phyloP scores from a whole-genome alignment of 169 alveolate species.

The Besnoitia besnoiti region DNA sequence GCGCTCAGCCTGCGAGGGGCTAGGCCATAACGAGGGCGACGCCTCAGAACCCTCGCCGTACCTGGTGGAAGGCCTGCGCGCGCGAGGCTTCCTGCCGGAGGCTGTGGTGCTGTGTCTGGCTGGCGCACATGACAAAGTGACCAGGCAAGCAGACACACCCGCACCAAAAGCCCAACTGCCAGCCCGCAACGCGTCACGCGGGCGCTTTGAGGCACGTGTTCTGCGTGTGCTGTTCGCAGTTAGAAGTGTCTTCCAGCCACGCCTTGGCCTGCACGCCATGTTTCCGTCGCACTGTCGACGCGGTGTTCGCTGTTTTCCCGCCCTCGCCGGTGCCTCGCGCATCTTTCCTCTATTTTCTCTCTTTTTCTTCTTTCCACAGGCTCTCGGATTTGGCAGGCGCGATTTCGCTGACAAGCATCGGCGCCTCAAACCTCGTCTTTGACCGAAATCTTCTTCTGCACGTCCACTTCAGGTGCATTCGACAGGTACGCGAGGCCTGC shows the following conservation, averaged over 20 bases:
- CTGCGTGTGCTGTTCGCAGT: no score
- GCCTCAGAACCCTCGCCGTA: background rate
- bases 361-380: background rate
- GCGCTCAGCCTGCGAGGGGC: no score
- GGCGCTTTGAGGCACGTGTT: no score
- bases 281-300: no score
- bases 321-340: background rate
- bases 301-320: background rate
- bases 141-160: no score
- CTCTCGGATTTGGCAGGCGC: background rate
- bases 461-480: background rate
- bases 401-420: background rate
- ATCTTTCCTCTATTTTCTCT: background rate
- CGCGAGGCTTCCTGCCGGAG: conserved; percentile 9
- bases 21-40: no score
- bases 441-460: background rate
- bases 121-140: background rate
- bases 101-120: background rate
- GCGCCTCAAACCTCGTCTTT: background rate
- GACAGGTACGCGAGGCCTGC: background rate
- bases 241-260: no score
- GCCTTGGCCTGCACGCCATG: no score
- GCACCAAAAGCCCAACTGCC: no score
- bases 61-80: background rate
- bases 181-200: no score